These are phyloP conservation scores for Penicillium vulpinum DNA, from an alignment of 2,329 filamentous ascomycete genomes.

Conservation along the genomic window DNA sequence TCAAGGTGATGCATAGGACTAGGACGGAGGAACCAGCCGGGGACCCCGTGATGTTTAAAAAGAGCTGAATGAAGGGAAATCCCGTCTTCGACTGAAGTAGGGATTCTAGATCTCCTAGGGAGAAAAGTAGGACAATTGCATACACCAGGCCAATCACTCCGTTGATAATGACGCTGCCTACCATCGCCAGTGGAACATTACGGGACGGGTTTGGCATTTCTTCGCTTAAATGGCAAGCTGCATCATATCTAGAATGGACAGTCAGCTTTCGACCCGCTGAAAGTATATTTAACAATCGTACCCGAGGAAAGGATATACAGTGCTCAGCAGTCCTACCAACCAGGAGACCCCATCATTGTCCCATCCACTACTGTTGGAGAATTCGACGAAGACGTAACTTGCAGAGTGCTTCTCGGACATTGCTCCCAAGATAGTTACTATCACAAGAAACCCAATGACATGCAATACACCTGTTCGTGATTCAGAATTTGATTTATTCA, in stretches of 20 bases:
- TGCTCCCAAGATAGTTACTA: constrained; percentile 16
- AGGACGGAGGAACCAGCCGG: constrained; percentile 15
- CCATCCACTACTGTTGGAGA: constrained; percentile 24
- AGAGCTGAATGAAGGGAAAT: constrained; percentile 49
- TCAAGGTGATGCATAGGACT: constrained; percentile 13
- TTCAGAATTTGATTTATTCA: background rate
- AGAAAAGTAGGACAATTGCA: constrained; percentile 48
- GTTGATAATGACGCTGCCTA: constrained; percentile 41
- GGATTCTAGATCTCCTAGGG: constrained; percentile 41
- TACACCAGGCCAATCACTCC: constrained; percentile 50
- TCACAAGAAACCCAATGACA: constrained; percentile 16
- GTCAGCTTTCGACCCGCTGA: background rate
- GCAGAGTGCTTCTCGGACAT: constrained; percentile 19
- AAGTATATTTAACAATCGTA: background rate
- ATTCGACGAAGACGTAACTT: constrained; percentile 17
- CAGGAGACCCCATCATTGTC: constrained; percentile 20
- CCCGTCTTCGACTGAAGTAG: constrained; percentile 46
- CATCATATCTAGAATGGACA: constrained; percentile 33
- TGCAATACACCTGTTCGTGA: constrained; percentile 15
- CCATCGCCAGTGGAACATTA: constrained; percentile 37
- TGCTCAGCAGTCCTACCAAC: constrained; percentile 20
- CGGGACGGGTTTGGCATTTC: constrained; percentile 33
- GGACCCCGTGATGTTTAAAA: constrained; percentile 19
- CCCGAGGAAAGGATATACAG: constrained; percentile 23
- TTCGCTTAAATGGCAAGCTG: constrained; percentile 43